Conservation (phyloP, 2,329 filamentous ascomycete species). For the Chalaropsis ovoidea region DNA sequence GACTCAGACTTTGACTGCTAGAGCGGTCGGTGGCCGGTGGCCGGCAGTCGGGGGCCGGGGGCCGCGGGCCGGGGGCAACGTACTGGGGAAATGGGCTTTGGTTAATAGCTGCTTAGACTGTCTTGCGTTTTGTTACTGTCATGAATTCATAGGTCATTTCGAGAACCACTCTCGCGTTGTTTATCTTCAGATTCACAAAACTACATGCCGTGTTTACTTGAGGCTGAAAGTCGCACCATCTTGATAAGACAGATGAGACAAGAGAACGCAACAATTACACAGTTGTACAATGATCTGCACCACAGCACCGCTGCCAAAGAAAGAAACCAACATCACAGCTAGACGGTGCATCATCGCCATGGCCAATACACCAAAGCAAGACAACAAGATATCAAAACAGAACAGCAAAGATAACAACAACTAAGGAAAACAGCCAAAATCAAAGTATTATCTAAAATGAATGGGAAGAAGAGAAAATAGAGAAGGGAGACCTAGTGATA, state of each 20-base stretch:
- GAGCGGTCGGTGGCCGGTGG: neutral
- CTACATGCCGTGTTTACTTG: no score
- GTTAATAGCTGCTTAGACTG: neutral
- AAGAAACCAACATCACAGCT: neutral
- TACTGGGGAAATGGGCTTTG: neutral
- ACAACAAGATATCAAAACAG: slow-evolving; percentile 4
- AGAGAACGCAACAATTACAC: no score
- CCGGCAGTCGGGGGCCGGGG: no score
- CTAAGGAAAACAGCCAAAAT: neutral
- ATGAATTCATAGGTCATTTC: neutral
- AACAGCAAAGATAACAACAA: neutral
- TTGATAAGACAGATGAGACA: no score
- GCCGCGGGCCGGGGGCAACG: no score
- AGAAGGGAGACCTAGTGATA: neutral
- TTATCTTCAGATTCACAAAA: neutral
- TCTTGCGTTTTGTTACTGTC: neutral
- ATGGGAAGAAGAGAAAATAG: slow-evolving; percentile 5
- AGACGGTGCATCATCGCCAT: neutral
- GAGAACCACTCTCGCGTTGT: neutral
- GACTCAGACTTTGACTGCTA: slow-evolving; percentile 24
- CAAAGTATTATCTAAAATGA: slow-evolving; percentile 2
- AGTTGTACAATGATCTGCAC: no score
- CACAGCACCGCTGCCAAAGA: neutral
- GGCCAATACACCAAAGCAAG: slow-evolving; percentile 15
- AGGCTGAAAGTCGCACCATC: no score